Conservation (phyloP, 306 rosid species). For the Benincasa hispida region DNA sequence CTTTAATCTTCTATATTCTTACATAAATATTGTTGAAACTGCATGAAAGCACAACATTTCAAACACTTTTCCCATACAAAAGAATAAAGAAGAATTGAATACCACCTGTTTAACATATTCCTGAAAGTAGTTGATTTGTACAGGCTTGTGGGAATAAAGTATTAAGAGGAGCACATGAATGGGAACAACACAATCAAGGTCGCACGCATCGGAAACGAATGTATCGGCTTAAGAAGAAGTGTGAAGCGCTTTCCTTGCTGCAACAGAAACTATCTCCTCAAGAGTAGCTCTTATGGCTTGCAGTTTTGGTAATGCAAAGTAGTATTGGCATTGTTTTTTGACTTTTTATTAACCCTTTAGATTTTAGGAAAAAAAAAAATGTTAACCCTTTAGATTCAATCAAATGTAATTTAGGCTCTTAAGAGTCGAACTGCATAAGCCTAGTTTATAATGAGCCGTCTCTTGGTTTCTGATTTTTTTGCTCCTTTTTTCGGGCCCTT, state of each 20-base stretch:
- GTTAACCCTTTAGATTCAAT: background rate
- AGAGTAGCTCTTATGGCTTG: background rate
- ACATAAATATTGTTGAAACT: background rate
- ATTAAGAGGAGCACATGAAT: conserved; percentile 76
- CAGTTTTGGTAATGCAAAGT: background rate
- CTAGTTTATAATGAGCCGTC: background rate
- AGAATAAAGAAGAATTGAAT: background rate
- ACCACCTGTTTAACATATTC: background rate
- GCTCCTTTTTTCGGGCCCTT: background rate
- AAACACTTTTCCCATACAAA: background rate
- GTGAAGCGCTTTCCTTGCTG: conserved; percentile 5
- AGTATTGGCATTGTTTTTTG: background rate
- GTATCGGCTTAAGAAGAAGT: conserved; percentile 43
- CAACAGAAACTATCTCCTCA: conserved; percentile 13
- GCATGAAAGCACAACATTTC: background rate
- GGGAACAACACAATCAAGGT: conserved; percentile 81
- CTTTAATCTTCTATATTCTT: background rate
- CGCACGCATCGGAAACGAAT: conserved; percentile 71
- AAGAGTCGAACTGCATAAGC: background rate
- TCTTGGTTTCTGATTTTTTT: background rate
- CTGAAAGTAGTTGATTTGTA: background rate
- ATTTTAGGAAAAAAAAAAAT: no score
- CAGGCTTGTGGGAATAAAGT: conserved; percentile 81
- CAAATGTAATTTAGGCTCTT: background rate
- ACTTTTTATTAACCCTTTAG: background rate